Evolutionary conservation across 108 stramenopile species (phyloP).

Genomic region (Nitzschia inconspicua): DNA sequence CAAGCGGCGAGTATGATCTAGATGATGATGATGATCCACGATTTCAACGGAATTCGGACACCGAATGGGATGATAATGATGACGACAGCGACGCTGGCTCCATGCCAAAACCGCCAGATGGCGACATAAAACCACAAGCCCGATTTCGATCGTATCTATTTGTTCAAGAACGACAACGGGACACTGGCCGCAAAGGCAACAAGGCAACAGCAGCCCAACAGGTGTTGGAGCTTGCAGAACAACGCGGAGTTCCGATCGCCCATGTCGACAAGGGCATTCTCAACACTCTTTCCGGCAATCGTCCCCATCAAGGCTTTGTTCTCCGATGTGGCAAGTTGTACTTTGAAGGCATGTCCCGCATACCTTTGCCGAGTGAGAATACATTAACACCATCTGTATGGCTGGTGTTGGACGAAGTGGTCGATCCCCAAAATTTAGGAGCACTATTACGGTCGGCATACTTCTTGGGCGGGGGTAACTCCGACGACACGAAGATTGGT

Average conservation of each 20-base stretch:
- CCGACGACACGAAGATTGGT: constrained; percentile 29
- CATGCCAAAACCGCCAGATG: not conserved
- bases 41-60: constrained; percentile 21
- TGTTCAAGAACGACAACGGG: constrained; percentile 57
- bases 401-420: constrained; percentile 90
- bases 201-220: constrained; percentile 53
- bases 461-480: constrained; percentile 62
- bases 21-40: constrained; percentile 14
- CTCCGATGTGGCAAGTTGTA: constrained; percentile 67
- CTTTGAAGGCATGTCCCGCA: constrained; percentile 54
- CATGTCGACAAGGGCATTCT: constrained; percentile 83
- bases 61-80: constrained; percentile 3
- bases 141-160: constrained; percentile 70
- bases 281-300: constrained; percentile 79
- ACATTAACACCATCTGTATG: constrained; percentile 47
- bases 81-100: not conserved
- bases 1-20: constrained; percentile 7
- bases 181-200: constrained; percentile 27
- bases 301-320: constrained; percentile 91
- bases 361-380: constrained; percentile 32
- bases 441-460: constrained; percentile 75
- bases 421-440: constrained; percentile 94
- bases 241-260: constrained; percentile 49
- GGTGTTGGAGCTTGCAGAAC: constrained; percentile 54
- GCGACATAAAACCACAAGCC: constrained; percentile 57